phyloP scores from a whole-genome alignment of 2,329 filamentous ascomycete genomes.

The Hirsutella minnesotensis region DNA sequence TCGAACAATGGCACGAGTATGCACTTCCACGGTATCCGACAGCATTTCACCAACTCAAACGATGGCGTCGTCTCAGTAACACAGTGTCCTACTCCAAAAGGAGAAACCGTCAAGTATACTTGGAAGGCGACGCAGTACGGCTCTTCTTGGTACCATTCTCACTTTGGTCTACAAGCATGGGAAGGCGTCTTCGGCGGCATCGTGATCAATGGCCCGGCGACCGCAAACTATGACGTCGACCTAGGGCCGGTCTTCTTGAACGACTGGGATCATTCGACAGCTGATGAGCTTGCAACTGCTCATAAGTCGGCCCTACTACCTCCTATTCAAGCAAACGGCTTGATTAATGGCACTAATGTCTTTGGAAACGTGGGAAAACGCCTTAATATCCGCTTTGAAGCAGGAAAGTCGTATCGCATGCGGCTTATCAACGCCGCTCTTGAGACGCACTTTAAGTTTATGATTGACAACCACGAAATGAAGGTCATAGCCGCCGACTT shows the following conservation, averaged over 20 bases:
- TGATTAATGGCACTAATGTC: constrained; percentile 31
- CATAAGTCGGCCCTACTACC: neutral
- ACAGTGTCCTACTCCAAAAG: constrained; percentile 39
- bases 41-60: constrained; percentile 38
- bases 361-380: constrained; percentile 21
- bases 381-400: constrained; percentile 23
- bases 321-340: constrained; percentile 29
- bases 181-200: constrained; percentile 50
- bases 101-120: constrained; percentile 40
- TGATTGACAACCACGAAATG: constrained; percentile 43
- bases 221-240: constrained; percentile 50
- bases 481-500: constrained; percentile 45
- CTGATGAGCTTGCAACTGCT: constrained; percentile 21
- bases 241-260: constrained; percentile 45
- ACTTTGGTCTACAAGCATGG: constrained; percentile 35
- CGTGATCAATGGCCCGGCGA: constrained; percentile 47
- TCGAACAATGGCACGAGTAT: constrained; percentile 44
- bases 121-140: constrained; percentile 45
- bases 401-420: constrained; percentile 32
- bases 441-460: constrained; percentile 33
- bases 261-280: constrained; percentile 43
- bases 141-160: constrained; percentile 48
- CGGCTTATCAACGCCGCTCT: constrained; percentile 34
- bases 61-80: constrained; percentile 43
- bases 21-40: constrained; percentile 52